Evolutionary conservation across 768 basidiomycete species (phyloP).

Genomic region (Tephrocybe sp.): DNA sequence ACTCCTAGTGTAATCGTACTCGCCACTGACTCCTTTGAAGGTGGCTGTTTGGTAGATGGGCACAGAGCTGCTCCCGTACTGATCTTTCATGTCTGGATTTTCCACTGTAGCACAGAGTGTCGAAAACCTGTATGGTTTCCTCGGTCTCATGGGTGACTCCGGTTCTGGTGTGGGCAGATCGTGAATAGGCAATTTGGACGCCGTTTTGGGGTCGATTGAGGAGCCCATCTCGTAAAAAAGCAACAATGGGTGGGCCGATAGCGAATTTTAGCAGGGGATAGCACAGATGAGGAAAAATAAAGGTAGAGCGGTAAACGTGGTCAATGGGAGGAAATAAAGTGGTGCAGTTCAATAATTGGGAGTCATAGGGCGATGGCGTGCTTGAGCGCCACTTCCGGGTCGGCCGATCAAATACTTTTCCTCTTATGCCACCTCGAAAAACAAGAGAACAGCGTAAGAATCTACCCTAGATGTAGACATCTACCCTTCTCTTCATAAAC

Average conservation of each 20-base stretch:
- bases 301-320: conserved; percentile 1
- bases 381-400: conserved; percentile 13
- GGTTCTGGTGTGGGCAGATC: conserved; percentile 81
- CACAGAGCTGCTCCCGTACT: conserved; percentile 90
- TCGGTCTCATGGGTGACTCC: conserved; percentile 64
- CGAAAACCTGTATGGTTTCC: conserved; percentile 85
- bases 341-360: background rate
- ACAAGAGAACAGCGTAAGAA: conserved; percentile 47
- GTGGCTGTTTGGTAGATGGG: conserved; percentile 99
- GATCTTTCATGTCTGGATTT: conserved; percentile 89
- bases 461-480: background rate
- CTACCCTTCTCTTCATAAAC: background rate
- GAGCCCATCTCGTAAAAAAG: conserved; percentile 28
- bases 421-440: conserved; percentile 44
- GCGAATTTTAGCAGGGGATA: conserved; percentile 3
- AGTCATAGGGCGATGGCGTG: conserved; percentile 22
- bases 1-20: conserved; percentile 92
- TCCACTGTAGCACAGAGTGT: conserved; percentile 91
- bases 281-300: conserved; percentile 3
- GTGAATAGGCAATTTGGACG: conserved; percentile 30
- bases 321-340: conserved; percentile 4
- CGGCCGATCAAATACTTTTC: conserved; percentile 16
- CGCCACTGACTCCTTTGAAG: conserved; percentile 89
- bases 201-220: conserved; percentile 34
- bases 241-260: conserved; percentile 1